phyloP scores from a whole-genome alignment of 108 stramenopile species.

The Nitzschia palea region DNA sequence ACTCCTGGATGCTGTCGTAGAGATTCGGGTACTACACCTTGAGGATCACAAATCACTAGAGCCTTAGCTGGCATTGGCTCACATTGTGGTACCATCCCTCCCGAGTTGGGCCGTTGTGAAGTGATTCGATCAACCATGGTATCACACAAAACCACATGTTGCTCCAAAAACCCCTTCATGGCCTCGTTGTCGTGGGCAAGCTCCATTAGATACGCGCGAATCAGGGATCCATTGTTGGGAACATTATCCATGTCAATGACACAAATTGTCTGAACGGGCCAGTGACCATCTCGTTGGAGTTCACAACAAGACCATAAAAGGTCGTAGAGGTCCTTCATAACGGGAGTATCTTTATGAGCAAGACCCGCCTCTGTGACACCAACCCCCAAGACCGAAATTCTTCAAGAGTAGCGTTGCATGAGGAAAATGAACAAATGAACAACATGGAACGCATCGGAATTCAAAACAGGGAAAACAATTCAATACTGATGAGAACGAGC shows the following conservation, averaged over 20 bases:
- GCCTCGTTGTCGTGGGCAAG: slow-evolving; percentile 32
- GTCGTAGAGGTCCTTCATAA: slow-evolving; percentile 71
- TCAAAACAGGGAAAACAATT: neutral
- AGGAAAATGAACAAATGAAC: neutral
- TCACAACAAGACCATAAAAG: slow-evolving; percentile 30
- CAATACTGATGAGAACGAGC: too few relatives aligned
- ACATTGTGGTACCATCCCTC: slow-evolving; percentile 66
- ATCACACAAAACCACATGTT: slow-evolving; percentile 70
- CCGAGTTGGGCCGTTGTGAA: slow-evolving; percentile 48
- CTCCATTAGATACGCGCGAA: slow-evolving; percentile 60
- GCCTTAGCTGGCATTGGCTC: slow-evolving; percentile 86
- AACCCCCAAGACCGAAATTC: slow-evolving; percentile 66
- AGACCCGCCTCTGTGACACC: slow-evolving; percentile 92
- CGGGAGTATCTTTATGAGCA: slow-evolving; percentile 49
- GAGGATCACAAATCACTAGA: slow-evolving; percentile 73
- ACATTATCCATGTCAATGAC: slow-evolving; percentile 91
- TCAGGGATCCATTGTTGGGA: slow-evolving; percentile 73
- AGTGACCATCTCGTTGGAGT: neutral
- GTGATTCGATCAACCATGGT: slow-evolving; percentile 94
- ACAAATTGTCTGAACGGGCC: slow-evolving; percentile 26
- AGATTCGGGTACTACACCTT: neutral
- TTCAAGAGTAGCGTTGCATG: neutral
- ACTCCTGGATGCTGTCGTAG: slow-evolving; percentile 27
- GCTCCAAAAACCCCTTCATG: slow-evolving; percentile 42
- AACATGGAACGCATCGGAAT: neutral